Base-by-base conservation (phyloP, 1,139 yeast species). In the Taiozyma sp. region DNA sequence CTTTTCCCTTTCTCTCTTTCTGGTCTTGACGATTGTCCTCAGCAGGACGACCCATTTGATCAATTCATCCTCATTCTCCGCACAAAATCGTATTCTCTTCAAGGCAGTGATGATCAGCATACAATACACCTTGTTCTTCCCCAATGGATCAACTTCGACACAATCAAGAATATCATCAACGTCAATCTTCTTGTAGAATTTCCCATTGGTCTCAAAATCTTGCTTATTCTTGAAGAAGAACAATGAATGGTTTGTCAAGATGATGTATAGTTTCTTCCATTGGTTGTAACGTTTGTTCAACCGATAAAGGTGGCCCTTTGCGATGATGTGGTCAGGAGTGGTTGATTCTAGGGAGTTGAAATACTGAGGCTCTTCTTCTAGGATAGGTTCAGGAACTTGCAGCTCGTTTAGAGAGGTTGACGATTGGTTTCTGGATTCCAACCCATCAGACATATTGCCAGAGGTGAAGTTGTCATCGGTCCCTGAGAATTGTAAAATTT, bases 81-180 rank as follows among this genome's bases (percentile, higher is more conserved):
- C 76, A 56, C 80, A 70, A 54, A 79, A 70, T 41, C 79, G 62
- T 28, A 75, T 56, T 47, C 80, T 63, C 56, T 77, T 77, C 45
- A 63, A 63, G 0, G 78, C 74, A 0, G 82, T 76, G 37, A 80
- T 76, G 24, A 80, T 64, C 49, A 77, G 63, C 60, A 79, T 62
- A 56, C 83, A 79, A 69, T 74, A 76, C 43, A 60, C 57, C 53
- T 73, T 76, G 10, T 75, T 62, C 48, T 67, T 69, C 8, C 78
- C 70, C 26, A 76, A 50, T 2, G 81, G 75, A 50, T 79, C 83
- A 44, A 78, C 62, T 54, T 80, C 85, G 42, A 79, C 76, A 30
- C 75, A 80, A 57, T 80, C 85, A 14, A 74, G 62, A n/a, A 80
- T 62, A 43, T 74, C 73, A 7, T 61, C 56, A 7, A 75, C 60